Conservation (phyloP, 495 filamentous ascomycete genomes). For the Talaromyces nanjingensis region DNA sequence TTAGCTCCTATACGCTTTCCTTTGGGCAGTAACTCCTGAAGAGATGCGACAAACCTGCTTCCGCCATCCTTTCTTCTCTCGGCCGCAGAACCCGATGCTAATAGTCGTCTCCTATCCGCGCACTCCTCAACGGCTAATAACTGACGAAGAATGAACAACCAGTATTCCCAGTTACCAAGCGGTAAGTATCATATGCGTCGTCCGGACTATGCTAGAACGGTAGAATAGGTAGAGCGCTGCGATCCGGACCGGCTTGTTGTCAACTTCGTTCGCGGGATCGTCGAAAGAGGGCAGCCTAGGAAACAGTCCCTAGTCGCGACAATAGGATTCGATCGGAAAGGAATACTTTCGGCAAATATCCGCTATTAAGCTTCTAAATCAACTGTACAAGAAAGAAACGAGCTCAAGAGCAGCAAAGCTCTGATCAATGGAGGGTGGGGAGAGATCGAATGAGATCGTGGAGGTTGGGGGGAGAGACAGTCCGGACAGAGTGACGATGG, state of each 20-base stretch:
- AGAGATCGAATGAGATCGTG: conserved; percentile 1
- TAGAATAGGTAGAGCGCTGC: neutral
- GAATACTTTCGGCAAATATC: neutral
- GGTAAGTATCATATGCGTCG: neutral
- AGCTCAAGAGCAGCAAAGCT: conserved; percentile 7
- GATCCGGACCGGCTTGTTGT: neutral
- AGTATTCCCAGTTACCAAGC: neutral
- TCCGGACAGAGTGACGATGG: neutral
- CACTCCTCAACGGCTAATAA: neutral
- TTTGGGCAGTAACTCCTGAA: neutral
- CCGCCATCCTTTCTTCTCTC: neutral
- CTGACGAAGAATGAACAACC: neutral
- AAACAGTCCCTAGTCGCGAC: neutral
- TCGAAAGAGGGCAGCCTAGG: neutral
- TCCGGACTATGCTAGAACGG: neutral
- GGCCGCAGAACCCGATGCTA: neutral
- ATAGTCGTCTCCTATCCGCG: neutral
- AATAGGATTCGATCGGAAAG: neutral
- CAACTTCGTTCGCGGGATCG: neutral
- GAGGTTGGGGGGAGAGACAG: neutral
- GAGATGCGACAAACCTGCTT: neutral
- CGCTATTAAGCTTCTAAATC: neutral
- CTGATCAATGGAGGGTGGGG: conserved; percentile 4
- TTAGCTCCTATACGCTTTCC: neutral
- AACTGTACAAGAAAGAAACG: neutral